Percentiles rank a stretch among this genome's conserved stretches.
These are phyloP conservation scores for Ogataea sp. DNA, from an alignment of 805 yeast species.

Conservation along the genomic window DNA sequence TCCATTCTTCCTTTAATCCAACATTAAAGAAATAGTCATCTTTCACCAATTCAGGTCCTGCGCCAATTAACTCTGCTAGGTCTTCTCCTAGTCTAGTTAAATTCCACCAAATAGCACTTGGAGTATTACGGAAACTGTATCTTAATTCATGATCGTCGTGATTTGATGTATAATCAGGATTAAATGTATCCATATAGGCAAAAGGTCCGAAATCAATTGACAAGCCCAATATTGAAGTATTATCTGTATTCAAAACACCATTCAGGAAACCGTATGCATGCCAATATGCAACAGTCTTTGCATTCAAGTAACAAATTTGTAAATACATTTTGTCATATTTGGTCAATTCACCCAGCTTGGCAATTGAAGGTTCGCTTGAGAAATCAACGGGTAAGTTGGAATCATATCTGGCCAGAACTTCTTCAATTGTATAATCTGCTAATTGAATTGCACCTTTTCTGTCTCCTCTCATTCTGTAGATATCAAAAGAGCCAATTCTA, in stretches of 20 bases:
- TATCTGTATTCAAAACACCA: slow-evolving; percentile 93
- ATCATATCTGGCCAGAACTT: slow-evolving; percentile 40
- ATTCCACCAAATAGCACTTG: slow-evolving; percentile 91
- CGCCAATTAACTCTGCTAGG: slow-evolving; percentile 73
- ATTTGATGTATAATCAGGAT: slow-evolving; percentile 80
- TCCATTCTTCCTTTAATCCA: slow-evolving; percentile 41
- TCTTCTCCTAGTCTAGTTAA: slow-evolving; percentile 78
- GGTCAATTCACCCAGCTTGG: slow-evolving; percentile 31
- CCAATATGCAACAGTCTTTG: slow-evolving; percentile 72
- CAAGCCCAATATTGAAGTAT: slow-evolving; percentile 81
- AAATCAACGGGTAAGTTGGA: slow-evolving; percentile 20
- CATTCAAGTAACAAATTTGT: slow-evolving; percentile 68
- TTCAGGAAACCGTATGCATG: slow-evolving; percentile 89
- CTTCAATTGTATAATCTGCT: slow-evolving; percentile 64
- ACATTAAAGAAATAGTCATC: slow-evolving; percentile 29
- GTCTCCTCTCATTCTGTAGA: slow-evolving; percentile 68
- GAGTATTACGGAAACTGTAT: slow-evolving; percentile 78
- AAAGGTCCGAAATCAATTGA: slow-evolving; percentile 95
- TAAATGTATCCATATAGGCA: slow-evolving; percentile 79
- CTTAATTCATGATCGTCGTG: slow-evolving; percentile 71
- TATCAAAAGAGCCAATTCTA: slow-evolving; percentile 81
- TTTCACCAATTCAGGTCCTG: slow-evolving; percentile 45
- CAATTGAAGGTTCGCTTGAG: slow-evolving; percentile 22
- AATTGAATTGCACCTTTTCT: slow-evolving; percentile 51
- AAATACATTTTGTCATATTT: slow-evolving; percentile 65